Percentiles rank a stretch among this genome's conserved stretches.
These are phyloP conservation scores for Meyerozyma guilliermondii DNA, from an alignment of 1,139 yeast species.

Conservation along the genomic window DNA sequence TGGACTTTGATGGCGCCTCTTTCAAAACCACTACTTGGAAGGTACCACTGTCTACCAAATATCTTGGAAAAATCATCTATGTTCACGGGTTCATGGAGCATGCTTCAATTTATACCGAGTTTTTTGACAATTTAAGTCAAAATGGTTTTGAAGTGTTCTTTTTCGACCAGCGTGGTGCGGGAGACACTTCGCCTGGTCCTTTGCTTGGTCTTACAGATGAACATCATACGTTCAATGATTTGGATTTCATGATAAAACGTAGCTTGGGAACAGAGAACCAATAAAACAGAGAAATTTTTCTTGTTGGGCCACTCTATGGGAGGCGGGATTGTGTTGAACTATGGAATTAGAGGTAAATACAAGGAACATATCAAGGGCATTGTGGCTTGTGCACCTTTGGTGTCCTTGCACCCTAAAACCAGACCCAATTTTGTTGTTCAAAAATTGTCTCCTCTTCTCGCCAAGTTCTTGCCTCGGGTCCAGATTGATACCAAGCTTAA, in stretches of 20 bases:
- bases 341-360: conserved; percentile 63
- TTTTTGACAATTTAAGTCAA: conserved; percentile 53
- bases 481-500: conserved; percentile 55
- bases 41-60: conserved; percentile 28
- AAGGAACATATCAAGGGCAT: conserved; percentile 51
- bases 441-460: conserved; percentile 42
- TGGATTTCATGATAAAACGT: conserved; percentile 55
- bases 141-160: conserved; percentile 70
- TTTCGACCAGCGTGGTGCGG: conserved; percentile 89
- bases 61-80: conserved; percentile 54
- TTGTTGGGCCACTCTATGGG: conserved; percentile 96
- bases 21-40: conserved; percentile 39
- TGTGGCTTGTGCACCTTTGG: conserved; percentile 64
- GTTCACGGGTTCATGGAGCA: conserved; percentile 85
- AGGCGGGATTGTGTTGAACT: conserved; percentile 75
- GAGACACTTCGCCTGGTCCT: conserved; percentile 61
- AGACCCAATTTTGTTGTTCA: conserved; percentile 49
- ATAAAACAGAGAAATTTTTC: conserved; percentile 39
- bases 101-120: conserved; percentile 46
- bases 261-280: conserved; percentile 21
- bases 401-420: conserved; percentile 54
- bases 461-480: conserved; percentile 46
- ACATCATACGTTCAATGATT: conserved; percentile 55
- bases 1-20: conserved; percentile 32
- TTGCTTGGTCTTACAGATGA: conserved; percentile 67